Conservation (phyloP, 2,329 filamentous ascomycete species). For the Beauveria sp. region DNA sequence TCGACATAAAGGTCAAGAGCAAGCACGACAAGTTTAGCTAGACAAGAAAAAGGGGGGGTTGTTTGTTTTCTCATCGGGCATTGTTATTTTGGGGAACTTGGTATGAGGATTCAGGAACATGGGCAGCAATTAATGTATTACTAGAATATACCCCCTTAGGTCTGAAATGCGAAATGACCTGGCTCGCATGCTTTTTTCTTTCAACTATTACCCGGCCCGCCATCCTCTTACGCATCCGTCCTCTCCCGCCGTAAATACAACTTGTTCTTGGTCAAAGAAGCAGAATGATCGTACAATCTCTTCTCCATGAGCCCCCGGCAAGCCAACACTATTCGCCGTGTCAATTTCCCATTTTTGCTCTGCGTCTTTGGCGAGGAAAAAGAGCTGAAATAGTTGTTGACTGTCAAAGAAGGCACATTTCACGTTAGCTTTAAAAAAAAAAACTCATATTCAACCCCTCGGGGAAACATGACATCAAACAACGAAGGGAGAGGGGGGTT, state of each 20-base stretch:
- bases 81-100: not conserved
- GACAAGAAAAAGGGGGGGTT: conserved; percentile 1
- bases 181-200: conserved; percentile 13
- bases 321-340: conserved; percentile 46
- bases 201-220: conserved; percentile 27
- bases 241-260: conserved; percentile 52
- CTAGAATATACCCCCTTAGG: conserved; percentile 6
- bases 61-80: not conserved
- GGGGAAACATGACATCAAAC: conserved; percentile 14
- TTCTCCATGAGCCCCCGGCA: conserved; percentile 54
- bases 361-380: conserved; percentile 47
- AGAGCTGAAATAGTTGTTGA: conserved; percentile 49
- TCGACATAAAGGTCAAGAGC: conserved; percentile 83
- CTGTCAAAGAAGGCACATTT: conserved; percentile 24
- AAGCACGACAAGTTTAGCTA: conserved; percentile 77
- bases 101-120: not conserved
- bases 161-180: not conserved
- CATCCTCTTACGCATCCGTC: conserved; percentile 52
- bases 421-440: not conserved
- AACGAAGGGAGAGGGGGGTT: not conserved
- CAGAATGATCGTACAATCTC: conserved; percentile 59
- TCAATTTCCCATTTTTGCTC: conserved; percentile 45
- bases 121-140: not conserved
- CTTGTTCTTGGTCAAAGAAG: conserved; percentile 52
- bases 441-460: no score